Base-by-base conservation (phyloP, 179 eudicot genomes). In the Drosera spatulata region DNA sequence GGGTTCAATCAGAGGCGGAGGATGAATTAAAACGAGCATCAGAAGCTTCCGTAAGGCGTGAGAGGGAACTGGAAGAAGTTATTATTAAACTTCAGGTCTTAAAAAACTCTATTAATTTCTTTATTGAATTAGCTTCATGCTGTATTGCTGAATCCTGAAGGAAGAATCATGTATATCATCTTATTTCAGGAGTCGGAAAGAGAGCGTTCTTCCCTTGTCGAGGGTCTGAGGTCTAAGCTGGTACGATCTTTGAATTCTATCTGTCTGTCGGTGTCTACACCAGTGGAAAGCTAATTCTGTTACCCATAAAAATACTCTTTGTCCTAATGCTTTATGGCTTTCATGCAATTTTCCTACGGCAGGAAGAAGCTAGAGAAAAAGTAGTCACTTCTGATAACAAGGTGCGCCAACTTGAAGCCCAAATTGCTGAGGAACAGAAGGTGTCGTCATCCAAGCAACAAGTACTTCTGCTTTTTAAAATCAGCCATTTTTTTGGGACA, bases 31-130 rank as follows among this genome's bases (percentile, higher is more conserved):
- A 82, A 61, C 81, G 88, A 62, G 68, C 74, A 13, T 82, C 91
- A 41, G 93, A 88, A 65, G 67, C 80, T 61, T 76, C 83, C 61
- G 61, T 61, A 59, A 77, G 78, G 69, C 76, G 95, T 66, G 98
- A 86, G 72, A 79, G 77, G 66, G 98, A 86, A 71, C 96, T 76
- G 66, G 83, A 91, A 72, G 98, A 91, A 79, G 75, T 86, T 55
- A 86, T 91, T 41, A 73, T 69, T 78, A 91, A 91, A 80, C 89
- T 88, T 75, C 95, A 91, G 96, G 98, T 88, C 33, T 68, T 73
- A 59, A 51, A 38, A 43, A 47, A 55, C 51, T 65, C 2, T 44
- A 47, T 37, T 45, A 45, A 43, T 55, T 45, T n/a, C 7, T 37
- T 41, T 2, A 3, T 22, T 22, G 10, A 2, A 37, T 42, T 10